These are phyloP conservation scores for Endocladia muricata DNA, from an alignment of 31 red algal genomes.

Conservation along the genomic window DNA sequence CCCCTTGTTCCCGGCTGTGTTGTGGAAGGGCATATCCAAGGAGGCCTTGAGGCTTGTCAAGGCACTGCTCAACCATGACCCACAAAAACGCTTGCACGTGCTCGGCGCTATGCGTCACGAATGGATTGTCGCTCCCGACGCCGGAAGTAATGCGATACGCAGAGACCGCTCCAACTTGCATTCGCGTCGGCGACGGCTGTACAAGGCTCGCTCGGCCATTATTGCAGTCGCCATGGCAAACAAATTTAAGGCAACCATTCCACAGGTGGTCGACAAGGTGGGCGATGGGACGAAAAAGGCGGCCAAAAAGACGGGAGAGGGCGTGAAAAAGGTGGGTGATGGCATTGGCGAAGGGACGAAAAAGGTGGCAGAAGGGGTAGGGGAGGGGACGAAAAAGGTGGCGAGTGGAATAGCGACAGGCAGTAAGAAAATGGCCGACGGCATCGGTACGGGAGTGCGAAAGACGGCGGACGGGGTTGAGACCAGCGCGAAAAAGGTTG, in stretches of 20 bases:
- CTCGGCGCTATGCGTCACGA: conserved; percentile 65
- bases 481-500: background rate
- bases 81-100: conserved; percentile 73
- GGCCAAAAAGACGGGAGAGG: conserved; percentile 28
- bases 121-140: conserved; percentile 45
- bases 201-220: conserved; percentile 46
- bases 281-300: conserved; percentile 51
- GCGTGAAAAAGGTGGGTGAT: conserved; percentile 47
- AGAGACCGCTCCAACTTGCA: conserved; percentile 66
- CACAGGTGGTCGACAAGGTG: conserved; percentile 53
- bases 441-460: conserved; percentile 14
- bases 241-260: conserved; percentile 64
- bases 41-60: conserved; percentile 74
- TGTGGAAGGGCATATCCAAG: conserved; percentile 78
- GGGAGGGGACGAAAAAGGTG: conserved; percentile 31
- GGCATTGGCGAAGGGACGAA: conserved; percentile 38
- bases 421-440: conserved; percentile 28
- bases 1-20: conserved; percentile 45
- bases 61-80: conserved; percentile 75
- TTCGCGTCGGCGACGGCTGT: conserved; percentile 38
- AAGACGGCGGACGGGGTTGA: conserved; percentile 2
- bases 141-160: conserved; percentile 35
- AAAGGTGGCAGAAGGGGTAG: conserved; percentile 43
- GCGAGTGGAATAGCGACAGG: conserved; percentile 24
- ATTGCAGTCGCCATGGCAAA: conserved; percentile 69